Evolutionary conservation across 768 basidiomycete genomes (phyloP).

Genomic region (Holtermannia corniformis): DNA sequence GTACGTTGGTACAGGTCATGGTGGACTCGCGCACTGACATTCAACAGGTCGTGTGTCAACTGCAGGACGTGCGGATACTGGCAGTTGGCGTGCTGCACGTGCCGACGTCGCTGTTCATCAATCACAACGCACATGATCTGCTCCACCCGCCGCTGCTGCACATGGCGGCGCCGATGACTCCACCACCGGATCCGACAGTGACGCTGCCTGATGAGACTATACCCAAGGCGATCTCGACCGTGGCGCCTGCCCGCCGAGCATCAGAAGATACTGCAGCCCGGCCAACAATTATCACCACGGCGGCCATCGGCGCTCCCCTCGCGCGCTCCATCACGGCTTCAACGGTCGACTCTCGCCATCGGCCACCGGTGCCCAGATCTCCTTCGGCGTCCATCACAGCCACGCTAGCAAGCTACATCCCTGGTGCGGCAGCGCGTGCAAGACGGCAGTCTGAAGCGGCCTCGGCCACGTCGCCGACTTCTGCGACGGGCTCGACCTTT

Average conservation of each 20-base stretch:
- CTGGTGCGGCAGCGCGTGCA: not conserved
- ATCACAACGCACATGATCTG: slow-evolving; percentile 36
- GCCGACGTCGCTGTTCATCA: slow-evolving; percentile 32
- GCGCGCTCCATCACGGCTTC: not conserved
- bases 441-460: not conserved
- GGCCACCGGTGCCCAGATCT: not conserved
- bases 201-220: too few species aligned
- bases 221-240: too few species aligned
- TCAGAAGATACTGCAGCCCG: not conserved
- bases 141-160: slow-evolving; percentile 35
- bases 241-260: not conserved
- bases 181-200: not conserved
- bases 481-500: too few species aligned
- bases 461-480: too few species aligned
- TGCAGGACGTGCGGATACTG: slow-evolving; percentile 34
- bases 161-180: not conserved
- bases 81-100: slow-evolving; percentile 27
- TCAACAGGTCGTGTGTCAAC: slow-evolving; percentile 10
- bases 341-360: too few species aligned
- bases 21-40: not conserved
- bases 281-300: too few species aligned
- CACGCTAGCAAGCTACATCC: not conserved
- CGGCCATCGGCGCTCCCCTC: not conserved
- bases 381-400: not conserved
- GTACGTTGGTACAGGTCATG: slow-evolving; percentile 10